A percentile compares a stretch with the other conserved stretches of the same genome.
Evolutionary conservation across 2,329 filamentous ascomycete species (phyloP).

Genomic region (Colletotrichum theobromicola): DNA sequence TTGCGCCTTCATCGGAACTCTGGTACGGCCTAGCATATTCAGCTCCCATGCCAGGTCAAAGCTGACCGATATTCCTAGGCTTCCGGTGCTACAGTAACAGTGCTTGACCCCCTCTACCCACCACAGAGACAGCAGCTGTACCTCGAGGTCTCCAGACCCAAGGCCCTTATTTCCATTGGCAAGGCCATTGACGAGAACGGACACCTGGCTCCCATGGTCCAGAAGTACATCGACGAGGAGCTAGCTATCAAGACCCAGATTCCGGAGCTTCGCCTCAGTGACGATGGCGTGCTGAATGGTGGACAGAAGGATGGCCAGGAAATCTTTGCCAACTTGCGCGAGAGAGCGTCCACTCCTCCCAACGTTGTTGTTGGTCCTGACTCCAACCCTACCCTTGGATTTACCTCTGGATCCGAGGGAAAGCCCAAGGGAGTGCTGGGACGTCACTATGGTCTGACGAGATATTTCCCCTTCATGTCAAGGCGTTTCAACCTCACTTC

Average conservation of each 20-base stretch:
- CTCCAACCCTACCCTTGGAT: constrained; percentile 76
- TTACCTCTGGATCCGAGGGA: constrained; percentile 76
- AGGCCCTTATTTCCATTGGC: constrained; percentile 74
- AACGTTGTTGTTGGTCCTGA: constrained; percentile 86
- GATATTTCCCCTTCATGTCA: constrained; percentile 95
- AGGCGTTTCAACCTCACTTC: constrained; percentile 77
- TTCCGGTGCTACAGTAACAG: constrained; percentile 41
- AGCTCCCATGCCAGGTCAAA: too few relatives aligned
- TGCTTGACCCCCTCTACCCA: background rate
- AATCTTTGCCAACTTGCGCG: constrained; percentile 59
- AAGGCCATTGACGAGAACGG: constrained; percentile 70
- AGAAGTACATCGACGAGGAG: constrained; percentile 68
- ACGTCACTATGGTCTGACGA: constrained; percentile 82
- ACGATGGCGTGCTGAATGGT: constrained; percentile 76
- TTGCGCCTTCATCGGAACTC: constrained; percentile 47
- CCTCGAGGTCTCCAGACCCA: constrained; percentile 78
- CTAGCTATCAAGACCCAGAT: constrained; percentile 76
- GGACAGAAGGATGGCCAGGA: constrained; percentile 71
- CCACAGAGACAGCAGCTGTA: constrained; percentile 56
- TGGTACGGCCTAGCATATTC: too few relatives aligned
- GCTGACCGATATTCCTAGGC: too few relatives aligned
- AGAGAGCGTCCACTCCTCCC: constrained; percentile 55
- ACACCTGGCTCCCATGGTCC: constrained; percentile 9
- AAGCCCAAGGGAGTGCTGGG: constrained; percentile 71
- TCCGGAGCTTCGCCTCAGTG: constrained; percentile 73